These are phyloP conservation scores for Kluyveromyces aestuarii DNA, from an alignment of 805 yeast genomes.

Conservation along the genomic window DNA sequence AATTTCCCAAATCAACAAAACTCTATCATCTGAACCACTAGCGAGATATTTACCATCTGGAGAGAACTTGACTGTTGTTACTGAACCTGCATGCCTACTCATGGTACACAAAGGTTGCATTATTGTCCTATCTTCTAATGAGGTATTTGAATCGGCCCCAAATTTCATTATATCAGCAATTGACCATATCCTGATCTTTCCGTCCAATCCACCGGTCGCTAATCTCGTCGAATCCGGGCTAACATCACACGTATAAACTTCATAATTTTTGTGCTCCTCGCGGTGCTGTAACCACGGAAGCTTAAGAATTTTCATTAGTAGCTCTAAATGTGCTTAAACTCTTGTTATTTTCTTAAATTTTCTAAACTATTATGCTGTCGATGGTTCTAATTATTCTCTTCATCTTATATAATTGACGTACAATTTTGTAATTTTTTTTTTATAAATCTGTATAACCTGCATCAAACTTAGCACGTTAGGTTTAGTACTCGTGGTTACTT, in stretches of 20 bases:
- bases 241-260: constrained; percentile 75
- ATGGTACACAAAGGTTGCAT: constrained; percentile 69
- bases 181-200: constrained; percentile 88
- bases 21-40: constrained; percentile 91
- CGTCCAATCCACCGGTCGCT: constrained; percentile 93
- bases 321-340: background rate
- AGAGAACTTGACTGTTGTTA: constrained; percentile 84
- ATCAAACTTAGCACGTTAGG: too few relatives aligned
- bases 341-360: background rate
- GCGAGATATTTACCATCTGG: constrained; percentile 90
- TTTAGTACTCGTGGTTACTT: too few relatives aligned
- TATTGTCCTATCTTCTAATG: constrained; percentile 11
- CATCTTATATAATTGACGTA: too few relatives aligned
- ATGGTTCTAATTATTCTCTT: background rate
- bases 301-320: constrained; percentile 51
- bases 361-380: too few relatives aligned
- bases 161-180: constrained; percentile 43
- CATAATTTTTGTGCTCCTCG: constrained; percentile 76
- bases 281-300: constrained; percentile 63
- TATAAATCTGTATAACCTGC: too few relatives aligned
- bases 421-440: too few relatives aligned
- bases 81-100: constrained; percentile 96
- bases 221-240: constrained; percentile 75
- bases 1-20: constrained; percentile 84
- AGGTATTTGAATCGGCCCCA: constrained; percentile 11